Base-by-base conservation (phyloP, 257 asterid species). In the Linaria vulgaris region DNA sequence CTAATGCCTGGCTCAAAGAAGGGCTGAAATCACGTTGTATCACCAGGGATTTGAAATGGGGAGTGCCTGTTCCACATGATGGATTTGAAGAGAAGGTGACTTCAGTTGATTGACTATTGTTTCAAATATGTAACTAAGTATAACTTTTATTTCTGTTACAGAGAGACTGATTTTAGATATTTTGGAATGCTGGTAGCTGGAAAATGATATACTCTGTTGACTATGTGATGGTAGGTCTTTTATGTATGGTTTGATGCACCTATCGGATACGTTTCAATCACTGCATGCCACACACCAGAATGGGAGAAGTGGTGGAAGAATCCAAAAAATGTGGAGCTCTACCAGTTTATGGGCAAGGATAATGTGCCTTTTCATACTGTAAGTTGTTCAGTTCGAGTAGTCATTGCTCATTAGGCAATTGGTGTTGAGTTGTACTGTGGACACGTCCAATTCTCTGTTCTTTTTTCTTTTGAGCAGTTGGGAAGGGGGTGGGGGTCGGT, bases 301-400 rank as follows among this genome's bases (percentile, higher is more conserved):
- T 92, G 97, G 99, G 96, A 89, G 64, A 85, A 92, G 77, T 89
- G 99, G 99, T 92, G 99, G 99, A 89, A 92, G 85, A 82, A 92
- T 78, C 97, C 99, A 65, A 91, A 92, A 61, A 55, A 89, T 71
- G 99, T 92, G 79, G 97, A 92, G 72, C 85, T 92, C 61, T 92
- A 80, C 81, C 99, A 92, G 76, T 92, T 92, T 71, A 92, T 92
- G 99, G 99, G 99, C 82, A 89, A 92, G 86, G 99, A 92, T 69
- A 92, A 92, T 64, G 95, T 92, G 69, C 97, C 97, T 63, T 92
- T 89, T 71, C 99, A 92, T 78, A 92, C 97, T 54, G 99, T 92
- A 80, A 69, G 96, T 80, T 37, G 7, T 24, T 41, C 58, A 60
- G 44, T 44, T 63, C 24, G 25, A 58, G 4, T 46, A 41, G 43